Evolutionary conservation across 495 filamentous ascomycete genomes (phyloP).

Genomic region (Aspergillus heteromorphus): DNA sequence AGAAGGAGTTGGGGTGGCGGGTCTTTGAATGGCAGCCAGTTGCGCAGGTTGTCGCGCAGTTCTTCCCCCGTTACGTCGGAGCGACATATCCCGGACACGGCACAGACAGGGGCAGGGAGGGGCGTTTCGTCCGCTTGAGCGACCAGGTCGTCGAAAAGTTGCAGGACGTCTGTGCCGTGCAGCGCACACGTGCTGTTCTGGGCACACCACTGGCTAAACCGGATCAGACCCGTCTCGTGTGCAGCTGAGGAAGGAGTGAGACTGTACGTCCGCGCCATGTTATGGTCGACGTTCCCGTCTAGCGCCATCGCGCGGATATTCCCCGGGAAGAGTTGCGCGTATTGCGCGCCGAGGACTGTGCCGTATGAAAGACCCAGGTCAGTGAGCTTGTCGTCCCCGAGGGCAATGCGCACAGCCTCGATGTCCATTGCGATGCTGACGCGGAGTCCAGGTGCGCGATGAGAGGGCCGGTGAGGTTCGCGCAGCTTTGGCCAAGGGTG

Average conservation of each 20-base stretch:
- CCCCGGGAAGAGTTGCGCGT: slow-evolving; percentile 38
- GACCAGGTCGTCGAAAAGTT: slow-evolving; percentile 19
- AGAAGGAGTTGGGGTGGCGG: slow-evolving; percentile 4
- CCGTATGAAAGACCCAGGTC: slow-evolving; percentile 57
- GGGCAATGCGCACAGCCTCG: slow-evolving; percentile 37
- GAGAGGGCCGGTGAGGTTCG: slow-evolving; percentile 23
- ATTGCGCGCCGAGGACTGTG: slow-evolving; percentile 49
- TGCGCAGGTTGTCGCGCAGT: slow-evolving; percentile 3
- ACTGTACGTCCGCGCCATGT: slow-evolving; percentile 5
- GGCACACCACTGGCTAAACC: slow-evolving; percentile 35
- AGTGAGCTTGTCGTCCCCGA: slow-evolving; percentile 38
- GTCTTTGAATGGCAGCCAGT: slow-evolving; percentile 3
- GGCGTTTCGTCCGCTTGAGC: slow-evolving; percentile 21
- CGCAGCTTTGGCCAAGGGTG: slow-evolving; percentile 29
- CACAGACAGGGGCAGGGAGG: slow-evolving; percentile 28
- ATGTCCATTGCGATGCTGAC: slow-evolving; percentile 35
- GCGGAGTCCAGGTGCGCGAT: slow-evolving; percentile 32
- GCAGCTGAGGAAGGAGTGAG: neutral
- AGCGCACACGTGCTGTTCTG: slow-evolving; percentile 15
- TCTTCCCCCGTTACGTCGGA: slow-evolving; percentile 14
- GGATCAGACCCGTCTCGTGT: slow-evolving; percentile 24
- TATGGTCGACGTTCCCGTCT: slow-evolving; percentile 41
- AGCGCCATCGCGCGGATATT: slow-evolving; percentile 34
- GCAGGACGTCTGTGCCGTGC: slow-evolving; percentile 20
- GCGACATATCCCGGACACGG: slow-evolving; percentile 18